Evolutionary conservation across 352 stramenopile genomes (phyloP).

Genomic region (Phytopythium sindhum): DNA sequence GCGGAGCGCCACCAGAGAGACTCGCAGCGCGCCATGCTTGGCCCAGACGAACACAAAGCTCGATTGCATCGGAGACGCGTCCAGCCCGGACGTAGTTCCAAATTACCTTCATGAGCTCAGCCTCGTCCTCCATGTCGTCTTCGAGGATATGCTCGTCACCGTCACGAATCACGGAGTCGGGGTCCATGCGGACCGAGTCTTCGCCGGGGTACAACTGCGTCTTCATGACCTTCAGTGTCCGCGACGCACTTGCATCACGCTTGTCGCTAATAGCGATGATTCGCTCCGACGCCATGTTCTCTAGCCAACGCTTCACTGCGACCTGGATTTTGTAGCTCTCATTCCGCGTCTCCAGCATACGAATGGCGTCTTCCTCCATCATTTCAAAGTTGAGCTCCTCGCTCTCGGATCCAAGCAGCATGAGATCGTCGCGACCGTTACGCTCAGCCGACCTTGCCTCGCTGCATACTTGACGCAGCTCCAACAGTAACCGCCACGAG

Average conservation of each 20-base stretch:
- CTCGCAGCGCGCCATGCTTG: slow-evolving; percentile 80
- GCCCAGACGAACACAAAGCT: slow-evolving; percentile 68
- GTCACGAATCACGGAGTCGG: slow-evolving; percentile 60
- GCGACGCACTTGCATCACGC: slow-evolving; percentile 38
- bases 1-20: slow-evolving; percentile 54
- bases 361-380: slow-evolving; percentile 73
- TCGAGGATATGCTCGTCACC: slow-evolving; percentile 60
- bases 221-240: slow-evolving; percentile 60
- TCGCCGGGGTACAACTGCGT: slow-evolving; percentile 37
- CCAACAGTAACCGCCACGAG: slow-evolving; percentile 76
- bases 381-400: slow-evolving; percentile 67
- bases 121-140: slow-evolving; percentile 82
- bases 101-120: slow-evolving; percentile 65
- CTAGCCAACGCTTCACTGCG: slow-evolving; percentile 76
- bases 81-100: slow-evolving; percentile 76
- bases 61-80: slow-evolving; percentile 56
- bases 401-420: slow-evolving; percentile 30
- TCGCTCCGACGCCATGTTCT: slow-evolving; percentile 73
- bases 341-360: slow-evolving; percentile 51
- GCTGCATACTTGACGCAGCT: slow-evolving; percentile 64
- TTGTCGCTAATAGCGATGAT: slow-evolving; percentile 61
- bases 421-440: slow-evolving; percentile 31
- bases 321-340: slow-evolving; percentile 69
- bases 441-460: slow-evolving; percentile 14
- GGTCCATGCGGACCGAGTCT: slow-evolving; percentile 51